phyloP scores from a whole-genome alignment of 495 filamentous ascomycete genomes.

The Hyphodiscus hymeniophilus region DNA sequence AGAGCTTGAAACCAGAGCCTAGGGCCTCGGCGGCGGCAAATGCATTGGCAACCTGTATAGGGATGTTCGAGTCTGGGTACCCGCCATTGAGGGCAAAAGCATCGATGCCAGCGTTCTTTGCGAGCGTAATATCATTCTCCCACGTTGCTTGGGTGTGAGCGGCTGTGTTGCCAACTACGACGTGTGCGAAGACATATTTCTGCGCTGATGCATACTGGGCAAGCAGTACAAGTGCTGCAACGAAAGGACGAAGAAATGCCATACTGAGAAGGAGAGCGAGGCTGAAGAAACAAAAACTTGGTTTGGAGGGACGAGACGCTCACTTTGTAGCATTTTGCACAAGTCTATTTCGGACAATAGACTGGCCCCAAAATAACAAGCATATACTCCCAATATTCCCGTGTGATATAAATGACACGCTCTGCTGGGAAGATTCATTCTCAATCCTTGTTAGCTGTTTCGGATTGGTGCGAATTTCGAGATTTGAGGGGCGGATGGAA shows the following conservation, averaged over 20 bases:
- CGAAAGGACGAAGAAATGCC: not conserved
- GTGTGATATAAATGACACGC: too few species aligned
- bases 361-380: too few species aligned
- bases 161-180: slow-evolving; percentile 18
- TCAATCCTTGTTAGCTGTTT: too few species aligned
- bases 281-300: too few species aligned
- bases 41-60: slow-evolving; percentile 17
- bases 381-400: too few species aligned
- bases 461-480: too few species aligned
- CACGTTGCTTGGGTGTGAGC: slow-evolving; percentile 14
- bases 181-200: slow-evolving; percentile 20
- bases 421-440: too few species aligned
- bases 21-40: slow-evolving; percentile 14
- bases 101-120: slow-evolving; percentile 47
- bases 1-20: slow-evolving; percentile 11
- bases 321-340: too few species aligned
- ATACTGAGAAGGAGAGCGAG: not conserved
- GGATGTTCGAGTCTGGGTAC: slow-evolving; percentile 9
- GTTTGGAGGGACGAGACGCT: too few species aligned
- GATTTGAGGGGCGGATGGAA: too few species aligned
- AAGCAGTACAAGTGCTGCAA: not conserved
- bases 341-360: too few species aligned
- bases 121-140: slow-evolving; percentile 44
- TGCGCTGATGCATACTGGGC: slow-evolving; percentile 1
- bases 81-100: slow-evolving; percentile 55